Base-by-base conservation (phyloP, 2,329 filamentous ascomycete species). In the Annulohypoxylon truncatum region DNA sequence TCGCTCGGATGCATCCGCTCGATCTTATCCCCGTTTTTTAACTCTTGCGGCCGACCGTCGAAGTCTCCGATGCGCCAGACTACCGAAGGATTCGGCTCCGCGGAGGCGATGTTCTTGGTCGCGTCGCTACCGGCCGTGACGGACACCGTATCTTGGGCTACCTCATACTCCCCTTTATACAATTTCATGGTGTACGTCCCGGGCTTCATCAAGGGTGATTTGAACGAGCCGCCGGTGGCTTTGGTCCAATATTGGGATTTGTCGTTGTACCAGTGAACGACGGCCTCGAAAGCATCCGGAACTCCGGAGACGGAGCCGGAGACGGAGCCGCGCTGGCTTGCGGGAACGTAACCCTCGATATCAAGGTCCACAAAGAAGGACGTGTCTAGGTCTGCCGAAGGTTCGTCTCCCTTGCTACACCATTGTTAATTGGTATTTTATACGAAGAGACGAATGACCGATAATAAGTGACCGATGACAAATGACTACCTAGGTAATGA, bases 21-120 rank as follows among this genome's bases (percentile, higher is more conserved):
- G 12, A 68, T 68, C 40, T 66, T 68, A 28, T 68, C 59, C 22
- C 62, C 66, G 9, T 68, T 68, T 48, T 65, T 68, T 51, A 68
- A 24, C 40, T 68, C 66, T 4, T 63, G 29, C 2, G 66, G 66
- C 7, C 44, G 48, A 9, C 66, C 66, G 22, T 68, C 66, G 26
- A 68, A 68, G 4, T 68, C 22, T 1, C 66, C 66, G 12, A 68
- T 68, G 10, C 66, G 54, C 66, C 66, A 68, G 7, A 68, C 55
- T 18, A 68, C 33, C 7, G 62, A 63, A 3, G 62, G 29, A n/a
- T 40, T 66, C 24, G 62, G 54, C 18, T 68, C 66, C 3, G 53
- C 26, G 2, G 66, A 68, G 10, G 58, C 55, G 12, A 68, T 63
- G 8, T 66, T 46, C 20, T 68, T 66, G 1, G 48, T 29, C 5